Conservation (phyloP, 129 eudicot species). For the Tanacetum coccineum region DNA sequence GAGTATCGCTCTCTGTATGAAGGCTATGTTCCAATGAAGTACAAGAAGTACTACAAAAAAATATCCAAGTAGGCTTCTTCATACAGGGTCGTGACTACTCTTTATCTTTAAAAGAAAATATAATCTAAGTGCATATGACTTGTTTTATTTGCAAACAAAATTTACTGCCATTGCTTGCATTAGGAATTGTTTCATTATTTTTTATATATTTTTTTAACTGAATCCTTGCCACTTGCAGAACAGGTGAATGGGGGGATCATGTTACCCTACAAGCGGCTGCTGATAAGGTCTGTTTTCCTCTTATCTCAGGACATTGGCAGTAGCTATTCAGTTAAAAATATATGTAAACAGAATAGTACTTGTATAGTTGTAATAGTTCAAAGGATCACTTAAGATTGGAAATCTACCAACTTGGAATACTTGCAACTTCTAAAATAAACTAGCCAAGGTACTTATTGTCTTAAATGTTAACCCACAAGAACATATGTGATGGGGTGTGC, state of each 20-base stretch:
- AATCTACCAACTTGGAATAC: background rate
- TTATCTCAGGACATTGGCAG: background rate
- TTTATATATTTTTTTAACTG: slow-evolving; percentile 21
- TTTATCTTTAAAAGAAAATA: slow-evolving; percentile 13
- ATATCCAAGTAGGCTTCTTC: slow-evolving; percentile 63
- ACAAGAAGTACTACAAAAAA: slow-evolving; percentile 73
- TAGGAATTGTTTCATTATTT: background rate
- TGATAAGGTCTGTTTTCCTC: slow-evolving; percentile 50
- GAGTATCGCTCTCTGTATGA: slow-evolving; percentile 51
- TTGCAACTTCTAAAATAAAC: too few relatives aligned
- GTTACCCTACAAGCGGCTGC: slow-evolving; percentile 91
- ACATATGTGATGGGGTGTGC: background rate
- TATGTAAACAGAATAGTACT: background rate
- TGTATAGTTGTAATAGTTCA: background rate
- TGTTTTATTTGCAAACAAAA: slow-evolving; percentile 18
- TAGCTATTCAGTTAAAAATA: too few relatives aligned
- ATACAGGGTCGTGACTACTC: slow-evolving; percentile 26
- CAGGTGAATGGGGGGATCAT: slow-evolving; percentile 90
- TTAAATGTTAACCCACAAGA: background rate
- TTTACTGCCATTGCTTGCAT: slow-evolving; percentile 3
- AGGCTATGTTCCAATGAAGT: slow-evolving; percentile 90
- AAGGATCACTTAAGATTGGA: background rate
- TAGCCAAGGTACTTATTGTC: background rate
- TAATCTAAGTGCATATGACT: background rate
- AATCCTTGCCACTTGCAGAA: slow-evolving; percentile 39